Base-by-base conservation (phyloP, 768 basidiomycete genomes). In the Trametes elegans region DNA sequence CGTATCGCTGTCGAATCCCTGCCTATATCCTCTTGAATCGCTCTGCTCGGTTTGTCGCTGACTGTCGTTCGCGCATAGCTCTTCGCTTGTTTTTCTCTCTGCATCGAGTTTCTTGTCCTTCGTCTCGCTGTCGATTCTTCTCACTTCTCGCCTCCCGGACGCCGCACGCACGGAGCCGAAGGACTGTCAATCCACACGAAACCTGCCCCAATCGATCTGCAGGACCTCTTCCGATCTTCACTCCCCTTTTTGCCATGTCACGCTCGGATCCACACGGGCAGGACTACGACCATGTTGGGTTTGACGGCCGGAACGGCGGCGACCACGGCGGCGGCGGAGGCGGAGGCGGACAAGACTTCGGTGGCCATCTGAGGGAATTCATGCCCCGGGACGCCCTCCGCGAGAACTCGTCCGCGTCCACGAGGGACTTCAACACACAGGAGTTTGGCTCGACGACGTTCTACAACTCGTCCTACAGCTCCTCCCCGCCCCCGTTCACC, bases 1-100 rank as follows among this genome's bases (percentile, higher is more conserved):
- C 64, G 59, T 62, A 64, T 65, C 61, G 69, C 70, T 68, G 63
- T 72, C 66, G 64, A 65, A 56, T 55, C 50, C 54, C 62, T 53
- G 56, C 62, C 59, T 64, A 66, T 60, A 62, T 60, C 64, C 65
- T 57, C 65, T 62, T 58, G 62, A 61, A 62, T 69, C 64, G 68
- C 68, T 68, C 64, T 70, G 66, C 61, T 57, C 64, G 62, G 62
- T 67, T 67, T 66, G 61, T 70, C 64, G 58, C 63, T 61, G 59
- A 65, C 64, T 55, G 63, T 70, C 65, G 55, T 65, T 64, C 61
- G 60, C 65, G 65, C 64, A 64, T 60, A 64, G 61, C 67, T 63
- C 59, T 67, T 58, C 64, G 65, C 61, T 64, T 55, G 58, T 61
- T 52, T 53, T 46, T 55, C 53, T n/a, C n/a, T 61, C 50, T 55